Percentiles rank a stretch among this genome's conserved stretches.
phyloP scores from a whole-genome alignment of 805 yeast genomes.

The Monosporozyma aerobia region DNA sequence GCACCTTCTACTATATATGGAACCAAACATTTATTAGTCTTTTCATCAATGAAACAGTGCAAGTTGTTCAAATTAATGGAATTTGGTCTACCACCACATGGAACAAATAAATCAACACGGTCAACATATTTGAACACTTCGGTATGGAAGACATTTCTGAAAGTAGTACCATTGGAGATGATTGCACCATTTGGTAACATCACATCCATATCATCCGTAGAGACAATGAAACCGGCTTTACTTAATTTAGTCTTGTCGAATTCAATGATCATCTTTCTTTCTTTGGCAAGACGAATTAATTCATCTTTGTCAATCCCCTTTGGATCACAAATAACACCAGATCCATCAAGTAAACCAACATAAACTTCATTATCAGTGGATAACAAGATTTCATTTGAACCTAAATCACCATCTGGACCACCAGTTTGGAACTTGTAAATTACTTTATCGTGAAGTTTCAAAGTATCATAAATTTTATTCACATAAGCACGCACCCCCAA shows the following conservation, averaged over 20 bases:
- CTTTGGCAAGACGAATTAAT: conserved; percentile 65
- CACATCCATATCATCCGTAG: conserved; percentile 77
- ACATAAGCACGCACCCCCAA: conserved; percentile 88
- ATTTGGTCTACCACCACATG: conserved; percentile 98
- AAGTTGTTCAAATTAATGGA: conserved; percentile 87
- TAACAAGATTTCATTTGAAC: conserved; percentile 86
- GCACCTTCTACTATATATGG: conserved; percentile 97
- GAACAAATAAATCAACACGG: conserved; percentile 77
- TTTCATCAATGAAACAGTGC: conserved; percentile 54
- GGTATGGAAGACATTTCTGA: conserved; percentile 86
- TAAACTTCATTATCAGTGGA: conserved; percentile 70
- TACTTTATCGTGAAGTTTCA: conserved; percentile 45
- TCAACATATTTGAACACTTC: conserved; percentile 55
- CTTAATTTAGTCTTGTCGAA: conserved; percentile 63
- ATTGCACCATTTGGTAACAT: conserved; percentile 64
- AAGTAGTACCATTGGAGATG: conserved; percentile 75
- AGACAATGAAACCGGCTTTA: conserved; percentile 66
- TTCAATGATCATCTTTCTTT: conserved; percentile 62
- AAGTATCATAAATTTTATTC: conserved; percentile 75
- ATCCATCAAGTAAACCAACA: conserved; percentile 87
- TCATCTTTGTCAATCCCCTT: conserved; percentile 77
- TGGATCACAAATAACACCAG: conserved; percentile 91
- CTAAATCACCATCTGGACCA: conserved; percentile 98
- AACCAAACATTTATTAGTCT: conserved; percentile 66
- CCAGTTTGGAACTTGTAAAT: conserved; percentile 90